A percentile compares a stretch with the other conserved stretches of the same genome.
These are phyloP conservation scores for Aspergillus intermedius DNA, from an alignment of 2,329 filamentous ascomycete genomes.

Conservation along the genomic window DNA sequence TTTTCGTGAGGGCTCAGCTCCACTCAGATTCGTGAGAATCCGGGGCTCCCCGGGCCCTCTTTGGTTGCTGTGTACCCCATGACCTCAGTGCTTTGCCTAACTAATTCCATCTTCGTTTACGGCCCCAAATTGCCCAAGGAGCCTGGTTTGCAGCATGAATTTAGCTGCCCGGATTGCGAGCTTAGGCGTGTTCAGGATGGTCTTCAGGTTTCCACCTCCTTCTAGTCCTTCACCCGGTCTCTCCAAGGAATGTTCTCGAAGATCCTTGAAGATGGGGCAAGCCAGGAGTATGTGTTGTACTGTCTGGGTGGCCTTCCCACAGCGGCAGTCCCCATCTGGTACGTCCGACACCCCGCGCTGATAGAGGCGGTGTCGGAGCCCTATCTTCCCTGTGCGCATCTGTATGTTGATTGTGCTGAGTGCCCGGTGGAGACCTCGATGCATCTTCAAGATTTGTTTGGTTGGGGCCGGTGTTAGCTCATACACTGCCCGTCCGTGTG, in stretches of 20 bases:
- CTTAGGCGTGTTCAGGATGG: conserved; percentile 5
- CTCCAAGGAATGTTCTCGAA: conserved; percentile 3
- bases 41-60: background rate
- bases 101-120: conserved; percentile 1
- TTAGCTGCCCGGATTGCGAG: conserved; percentile 5
- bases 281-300: conserved; percentile 5
- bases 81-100: conserved; percentile 4
- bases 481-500: background rate
- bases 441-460: background rate
- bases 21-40: background rate
- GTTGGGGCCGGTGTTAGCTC: background rate
- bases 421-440: background rate
- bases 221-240: conserved; percentile 2
- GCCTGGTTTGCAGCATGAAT: conserved; percentile 9
- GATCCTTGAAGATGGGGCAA: conserved; percentile 1
- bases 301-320: too few relatives aligned
- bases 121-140: conserved; percentile 9
- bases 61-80: background rate
- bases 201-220: conserved; percentile 4
- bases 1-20: background rate
- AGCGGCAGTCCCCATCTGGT: too few relatives aligned
- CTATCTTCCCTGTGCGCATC: conserved; percentile 9
- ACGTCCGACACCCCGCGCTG: too few relatives aligned
- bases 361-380: too few relatives aligned
- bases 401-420: background rate